Base-by-base conservation (phyloP, 1,284 basidiomycete species). In the Moesziomyces parantarcticus region DNA sequence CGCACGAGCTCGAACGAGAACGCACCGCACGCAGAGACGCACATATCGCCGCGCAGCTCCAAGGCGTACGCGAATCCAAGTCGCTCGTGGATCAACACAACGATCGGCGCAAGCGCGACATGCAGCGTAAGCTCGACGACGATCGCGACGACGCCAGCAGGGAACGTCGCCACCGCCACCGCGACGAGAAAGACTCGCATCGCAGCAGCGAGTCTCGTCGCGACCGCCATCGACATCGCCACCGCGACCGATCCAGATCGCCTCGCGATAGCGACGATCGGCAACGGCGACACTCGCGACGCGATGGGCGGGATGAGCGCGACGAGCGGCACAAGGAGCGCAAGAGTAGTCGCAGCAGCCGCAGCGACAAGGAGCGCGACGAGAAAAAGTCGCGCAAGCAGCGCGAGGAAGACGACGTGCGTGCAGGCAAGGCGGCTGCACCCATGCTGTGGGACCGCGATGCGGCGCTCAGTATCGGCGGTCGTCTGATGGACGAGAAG, bases 391-490 rank as follows among this genome's bases (percentile, higher is more conserved):
- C 58, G 51, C 60, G 61, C 45, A 71, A 72, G 32, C 39, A 75
- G 51, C 53, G 58, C 14, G 68, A 75, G 55, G 58, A 75, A 43
- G 49, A 60, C 13, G 68, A 75, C 3, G 63, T 68, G 25, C 55
- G 54, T n/a, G 50, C 55, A 18, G 66, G 66, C 23, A 71, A 50
- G 47, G 43, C 44, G n/a, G 54, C 58, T 3, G 60, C 62, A 39
- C 71, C 75, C 5, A 51, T 68, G 59, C 61, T 77, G 14, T 77
- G 75, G 75, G 75, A 77, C 46, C 50, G 71, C 23, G 75, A 77
- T n/a, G 62, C 65, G 41, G 67, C 66, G 25, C 56, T 77, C 46
- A 64, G 66, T 20, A 48, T 72, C 14, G 75, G 75, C 25, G 60
- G 53, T 16, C 47, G 54, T n/a, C 26, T 72, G 60, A 71, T 77